phyloP scores from a whole-genome alignment of 1,284 basidiomycete genomes.

The Rhodotorula glutinis region DNA sequence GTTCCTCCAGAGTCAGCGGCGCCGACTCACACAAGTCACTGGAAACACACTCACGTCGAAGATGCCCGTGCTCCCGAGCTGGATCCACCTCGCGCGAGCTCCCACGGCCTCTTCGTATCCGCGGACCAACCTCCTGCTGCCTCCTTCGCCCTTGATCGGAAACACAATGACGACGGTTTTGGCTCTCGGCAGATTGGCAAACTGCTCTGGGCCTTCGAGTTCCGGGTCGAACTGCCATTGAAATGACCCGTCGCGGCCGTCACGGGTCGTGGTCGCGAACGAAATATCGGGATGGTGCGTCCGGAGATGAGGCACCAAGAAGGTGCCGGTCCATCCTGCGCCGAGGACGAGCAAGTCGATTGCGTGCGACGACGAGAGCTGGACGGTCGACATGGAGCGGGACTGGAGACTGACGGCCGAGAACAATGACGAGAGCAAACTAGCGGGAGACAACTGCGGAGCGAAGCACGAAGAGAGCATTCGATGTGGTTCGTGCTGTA shows the following conservation, averaged over 20 bases:
- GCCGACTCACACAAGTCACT: neutral
- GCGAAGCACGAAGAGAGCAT: slow-evolving; percentile 21
- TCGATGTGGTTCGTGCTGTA: too few species aligned
- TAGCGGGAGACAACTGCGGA: neutral
- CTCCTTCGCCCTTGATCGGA: slow-evolving; percentile 56
- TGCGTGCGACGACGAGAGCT: neutral
- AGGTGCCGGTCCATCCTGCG: slow-evolving; percentile 60
- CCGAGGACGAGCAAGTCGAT: slow-evolving; percentile 64
- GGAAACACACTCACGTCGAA: slow-evolving; percentile 56
- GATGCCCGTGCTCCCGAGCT: slow-evolving; percentile 63
- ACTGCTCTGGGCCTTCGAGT: slow-evolving; percentile 51
- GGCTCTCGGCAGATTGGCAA: slow-evolving; percentile 57
- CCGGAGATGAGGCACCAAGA: slow-evolving; percentile 59
- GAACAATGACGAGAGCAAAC: neutral
- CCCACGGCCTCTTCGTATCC: slow-evolving; percentile 44
- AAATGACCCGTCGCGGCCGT: slow-evolving; percentile 49
- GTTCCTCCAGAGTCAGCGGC: neutral
- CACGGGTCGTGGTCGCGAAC: slow-evolving; percentile 59
- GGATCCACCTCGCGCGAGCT: slow-evolving; percentile 54
- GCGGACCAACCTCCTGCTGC: slow-evolving; percentile 50
- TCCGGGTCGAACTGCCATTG: slow-evolving; percentile 47
- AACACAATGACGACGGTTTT: slow-evolving; percentile 63
- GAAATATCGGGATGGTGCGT: slow-evolving; percentile 47
- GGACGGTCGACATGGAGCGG: neutral
- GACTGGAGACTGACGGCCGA: neutral